Conservation (phyloP, 306 rosid genomes). For the Quercus ilex region DNA sequence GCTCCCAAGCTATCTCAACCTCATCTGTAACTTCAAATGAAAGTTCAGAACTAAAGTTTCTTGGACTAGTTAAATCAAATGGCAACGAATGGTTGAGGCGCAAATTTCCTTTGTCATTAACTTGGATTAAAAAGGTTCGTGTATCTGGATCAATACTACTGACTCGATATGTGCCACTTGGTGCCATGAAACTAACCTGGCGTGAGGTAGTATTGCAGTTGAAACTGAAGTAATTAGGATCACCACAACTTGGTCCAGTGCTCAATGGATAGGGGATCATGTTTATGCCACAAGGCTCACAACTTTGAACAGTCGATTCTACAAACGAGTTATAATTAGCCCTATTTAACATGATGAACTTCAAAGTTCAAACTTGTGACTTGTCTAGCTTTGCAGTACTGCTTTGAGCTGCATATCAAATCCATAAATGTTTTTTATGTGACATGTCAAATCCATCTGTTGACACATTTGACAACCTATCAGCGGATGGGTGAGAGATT, state of each 20-base stretch:
- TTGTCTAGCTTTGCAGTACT: no score
- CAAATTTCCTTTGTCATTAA: no score
- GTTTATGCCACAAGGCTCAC: constrained; percentile 43
- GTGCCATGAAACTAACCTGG: constrained; percentile 22
- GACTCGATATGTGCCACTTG: neutral
- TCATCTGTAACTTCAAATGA: neutral
- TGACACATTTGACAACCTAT: no score
- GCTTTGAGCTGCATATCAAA: no score
- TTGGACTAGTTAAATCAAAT: neutral
- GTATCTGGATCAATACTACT: neutral
- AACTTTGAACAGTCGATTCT: constrained; percentile 25
- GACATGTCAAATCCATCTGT: no score
- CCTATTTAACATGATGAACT: no score
- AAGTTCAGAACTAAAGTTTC: no score
- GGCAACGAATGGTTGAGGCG: neutral
- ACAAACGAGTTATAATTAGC: neutral
- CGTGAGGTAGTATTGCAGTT: constrained; percentile 5
- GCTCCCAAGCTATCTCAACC: constrained; percentile 23
- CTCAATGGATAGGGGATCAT: constrained; percentile 54
- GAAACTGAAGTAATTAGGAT: constrained; percentile 31
- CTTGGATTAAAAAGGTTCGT: no score
- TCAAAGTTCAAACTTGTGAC: no score
- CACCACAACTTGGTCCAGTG: constrained; percentile 42
- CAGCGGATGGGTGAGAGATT: no score
- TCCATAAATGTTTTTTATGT: no score